Conservation (phyloP, 2,329 filamentous ascomycete species). For the Arthrobotrys pseudoclavata region DNA sequence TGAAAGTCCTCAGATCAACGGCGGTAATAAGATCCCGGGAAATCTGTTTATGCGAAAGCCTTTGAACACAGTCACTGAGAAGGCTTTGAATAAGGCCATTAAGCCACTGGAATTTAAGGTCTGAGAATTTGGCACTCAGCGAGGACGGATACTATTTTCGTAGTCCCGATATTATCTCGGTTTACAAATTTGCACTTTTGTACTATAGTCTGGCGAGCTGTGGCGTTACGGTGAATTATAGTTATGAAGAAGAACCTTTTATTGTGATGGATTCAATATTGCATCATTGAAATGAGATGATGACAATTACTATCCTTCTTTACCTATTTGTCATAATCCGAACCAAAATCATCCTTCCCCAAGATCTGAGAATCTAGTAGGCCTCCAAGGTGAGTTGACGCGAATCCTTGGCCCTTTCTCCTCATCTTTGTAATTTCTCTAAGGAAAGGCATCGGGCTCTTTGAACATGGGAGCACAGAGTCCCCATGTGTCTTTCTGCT, state of each 20-base stretch:
- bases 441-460: conserved; percentile 67
- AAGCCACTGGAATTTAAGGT: background rate
- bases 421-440: conserved; percentile 65
- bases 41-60: too few relatives aligned
- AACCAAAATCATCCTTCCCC: conserved; percentile 45
- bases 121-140: background rate
- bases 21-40: background rate
- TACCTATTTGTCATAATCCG: too few relatives aligned
- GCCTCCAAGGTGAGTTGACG: conserved; percentile 68
- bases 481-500: background rate
- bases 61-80: background rate
- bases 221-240: too few relatives aligned
- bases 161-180: too few relatives aligned
- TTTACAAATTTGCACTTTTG: too few relatives aligned
- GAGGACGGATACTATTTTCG: background rate
- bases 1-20: background rate
- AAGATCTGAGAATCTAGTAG: conserved; percentile 62
- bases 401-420: conserved; percentile 66
- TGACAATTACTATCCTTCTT: too few relatives aligned
- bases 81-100: background rate
- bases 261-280: background rate
- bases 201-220: too few relatives aligned
- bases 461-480: conserved; percentile 62
- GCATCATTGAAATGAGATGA: background rate
- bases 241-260: too few relatives aligned